Evolutionary conservation across 305 asterid species (phyloP).

Genomic region (Fraxinus ornus): DNA sequence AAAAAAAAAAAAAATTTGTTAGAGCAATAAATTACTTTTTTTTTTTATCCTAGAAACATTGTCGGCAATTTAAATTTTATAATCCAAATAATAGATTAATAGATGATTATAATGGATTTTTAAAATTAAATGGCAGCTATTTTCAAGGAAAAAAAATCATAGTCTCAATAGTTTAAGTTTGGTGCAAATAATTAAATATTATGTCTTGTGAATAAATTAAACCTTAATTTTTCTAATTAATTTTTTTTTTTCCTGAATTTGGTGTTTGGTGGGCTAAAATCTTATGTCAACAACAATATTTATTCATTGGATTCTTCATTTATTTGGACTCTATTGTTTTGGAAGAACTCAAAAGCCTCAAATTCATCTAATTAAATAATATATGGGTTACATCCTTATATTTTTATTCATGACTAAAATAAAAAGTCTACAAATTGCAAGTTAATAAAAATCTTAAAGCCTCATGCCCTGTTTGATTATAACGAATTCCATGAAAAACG

Average conservation of each 20-base stretch:
- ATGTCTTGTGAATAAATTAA: slow-evolving; percentile 26
- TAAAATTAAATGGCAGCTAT: background rate
- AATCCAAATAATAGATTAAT: background rate
- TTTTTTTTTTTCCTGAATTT: slow-evolving; percentile 8
- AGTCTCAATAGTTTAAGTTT: slow-evolving; percentile 6
- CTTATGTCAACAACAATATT: slow-evolving; percentile 26
- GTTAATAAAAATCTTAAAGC: background rate
- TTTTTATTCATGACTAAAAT: background rate
- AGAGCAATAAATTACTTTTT: background rate
- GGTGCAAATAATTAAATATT: slow-evolving; percentile 14
- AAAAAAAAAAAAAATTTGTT: background rate
- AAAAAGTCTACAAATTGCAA: background rate
- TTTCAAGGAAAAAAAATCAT: background rate
- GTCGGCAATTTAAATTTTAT: background rate
- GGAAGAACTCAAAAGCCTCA: slow-evolving; percentile 32
- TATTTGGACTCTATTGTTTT: slow-evolving; percentile 33
- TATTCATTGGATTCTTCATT: slow-evolving; percentile 44
- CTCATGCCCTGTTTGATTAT: too few species aligned
- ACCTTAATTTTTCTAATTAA: slow-evolving; percentile 11
- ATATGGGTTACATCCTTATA: slow-evolving; percentile 14
- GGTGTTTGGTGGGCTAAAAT: slow-evolving; percentile 33
- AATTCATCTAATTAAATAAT: slow-evolving; percentile 24
- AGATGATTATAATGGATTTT: background rate
- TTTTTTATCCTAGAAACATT: background rate
- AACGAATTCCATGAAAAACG: too few species aligned